These are phyloP conservation scores for Fusarium equiseti DNA, from an alignment of 2,329 filamentous ascomycete genomes.

Conservation along the genomic window DNA sequence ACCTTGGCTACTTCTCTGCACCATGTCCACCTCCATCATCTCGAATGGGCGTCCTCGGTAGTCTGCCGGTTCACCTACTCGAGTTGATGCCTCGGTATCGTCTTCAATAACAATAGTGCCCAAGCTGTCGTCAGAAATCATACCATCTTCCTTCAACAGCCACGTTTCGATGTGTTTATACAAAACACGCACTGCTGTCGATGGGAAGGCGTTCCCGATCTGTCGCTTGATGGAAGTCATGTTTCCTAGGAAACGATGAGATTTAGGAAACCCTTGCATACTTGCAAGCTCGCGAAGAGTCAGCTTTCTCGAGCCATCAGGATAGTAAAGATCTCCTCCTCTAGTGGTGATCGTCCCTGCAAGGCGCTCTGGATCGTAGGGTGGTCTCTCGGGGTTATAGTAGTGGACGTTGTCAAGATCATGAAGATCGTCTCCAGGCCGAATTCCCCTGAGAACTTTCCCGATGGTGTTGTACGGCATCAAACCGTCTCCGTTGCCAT, in stretches of 20 bases:
- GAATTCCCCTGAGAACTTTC: constrained; percentile 56
- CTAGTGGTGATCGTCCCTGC: constrained; percentile 73
- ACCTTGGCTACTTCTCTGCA: constrained; percentile 9
- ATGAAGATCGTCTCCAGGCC: constrained; percentile 55
- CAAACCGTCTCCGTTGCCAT: constrained; percentile 58
- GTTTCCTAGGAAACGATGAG: constrained; percentile 67
- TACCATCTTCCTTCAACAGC: constrained; percentile 59
- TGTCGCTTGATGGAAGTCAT: constrained; percentile 66
- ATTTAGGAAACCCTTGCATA: constrained; percentile 75
- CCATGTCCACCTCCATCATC: constrained; percentile 43
- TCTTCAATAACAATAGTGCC: constrained; percentile 46
- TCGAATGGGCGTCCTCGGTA: constrained; percentile 27
- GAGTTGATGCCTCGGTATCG: constrained; percentile 34
- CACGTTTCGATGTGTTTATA: constrained; percentile 62
- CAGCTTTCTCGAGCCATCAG: constrained; percentile 70
- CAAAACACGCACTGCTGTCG: constrained; percentile 64
- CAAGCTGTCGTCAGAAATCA: constrained; percentile 39
- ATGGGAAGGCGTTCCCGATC: constrained; percentile 85
- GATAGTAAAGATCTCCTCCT: constrained; percentile 74
- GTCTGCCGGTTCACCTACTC: background rate
- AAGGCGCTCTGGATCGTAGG: constrained; percentile 63
- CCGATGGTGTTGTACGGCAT: constrained; percentile 60
- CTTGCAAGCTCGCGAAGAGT: constrained; percentile 76
- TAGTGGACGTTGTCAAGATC: constrained; percentile 48
- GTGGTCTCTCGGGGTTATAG: constrained; percentile 47